Conservation (phyloP, 2,329 filamentous ascomycete species). For the Fusarium sp. region DNA sequence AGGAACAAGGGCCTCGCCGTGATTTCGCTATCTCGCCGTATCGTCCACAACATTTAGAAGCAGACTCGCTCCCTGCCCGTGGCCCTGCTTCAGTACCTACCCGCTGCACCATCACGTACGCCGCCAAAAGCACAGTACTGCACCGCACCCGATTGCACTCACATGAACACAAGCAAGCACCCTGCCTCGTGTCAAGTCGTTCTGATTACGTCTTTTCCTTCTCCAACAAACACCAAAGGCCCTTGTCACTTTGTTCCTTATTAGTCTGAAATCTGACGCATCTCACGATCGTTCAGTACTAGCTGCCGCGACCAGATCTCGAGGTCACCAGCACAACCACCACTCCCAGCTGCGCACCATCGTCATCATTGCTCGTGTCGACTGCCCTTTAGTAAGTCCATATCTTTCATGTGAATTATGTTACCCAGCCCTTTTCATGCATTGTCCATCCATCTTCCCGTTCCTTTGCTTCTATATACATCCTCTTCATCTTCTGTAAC, state of each 20-base stretch:
- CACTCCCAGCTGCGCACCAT: conserved; percentile 33
- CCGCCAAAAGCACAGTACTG: conserved; percentile 38
- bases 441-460: background rate
- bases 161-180: conserved; percentile 39
- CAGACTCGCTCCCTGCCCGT: conserved; percentile 27
- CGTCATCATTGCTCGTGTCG: conserved; percentile 38
- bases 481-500: conserved; percentile 3
- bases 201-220: conserved; percentile 19
- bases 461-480: background rate
- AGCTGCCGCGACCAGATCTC: conserved; percentile 38
- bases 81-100: conserved; percentile 34
- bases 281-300: conserved; percentile 41
- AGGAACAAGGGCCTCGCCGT: conserved; percentile 31
- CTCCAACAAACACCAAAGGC: conserved; percentile 20
- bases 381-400: conserved; percentile 31
- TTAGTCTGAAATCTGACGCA: conserved; percentile 23
- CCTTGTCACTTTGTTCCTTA: conserved; percentile 28
- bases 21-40: conserved; percentile 11
- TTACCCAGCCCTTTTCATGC: conserved; percentile 2
- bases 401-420: conserved; percentile 4
- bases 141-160: conserved; percentile 32
- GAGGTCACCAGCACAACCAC: conserved; percentile 36
- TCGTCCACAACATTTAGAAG: conserved; percentile 4
- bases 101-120: conserved; percentile 40
- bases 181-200: conserved; percentile 28